Conservation (phyloP, 1,284 basidiomycete species). For the Sparassis latifolia region DNA sequence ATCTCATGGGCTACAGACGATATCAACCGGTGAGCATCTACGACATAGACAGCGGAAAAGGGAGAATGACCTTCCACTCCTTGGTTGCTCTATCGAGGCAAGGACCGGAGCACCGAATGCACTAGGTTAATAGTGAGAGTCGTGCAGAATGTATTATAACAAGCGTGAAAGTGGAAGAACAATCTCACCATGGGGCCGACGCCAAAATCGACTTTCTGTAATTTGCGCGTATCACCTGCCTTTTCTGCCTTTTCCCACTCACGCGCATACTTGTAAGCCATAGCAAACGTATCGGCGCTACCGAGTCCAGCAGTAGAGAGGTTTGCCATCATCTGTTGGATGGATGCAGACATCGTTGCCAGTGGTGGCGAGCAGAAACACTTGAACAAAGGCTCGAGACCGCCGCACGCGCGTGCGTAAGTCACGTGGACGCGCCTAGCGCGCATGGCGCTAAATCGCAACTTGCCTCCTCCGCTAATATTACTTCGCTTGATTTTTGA, state of each 20-base stretch:
- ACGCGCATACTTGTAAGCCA: background rate
- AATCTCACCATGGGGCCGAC: background rate
- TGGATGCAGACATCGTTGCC: no score
- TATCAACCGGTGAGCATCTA: background rate
- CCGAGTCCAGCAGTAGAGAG: no score
- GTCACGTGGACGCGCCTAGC: no score
- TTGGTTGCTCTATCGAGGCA: background rate
- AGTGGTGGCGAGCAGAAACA: no score
- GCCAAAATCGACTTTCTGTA: background rate
- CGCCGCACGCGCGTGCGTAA: no score
- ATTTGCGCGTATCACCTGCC: background rate
- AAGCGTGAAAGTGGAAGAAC: background rate
- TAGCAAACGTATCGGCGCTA: no score
- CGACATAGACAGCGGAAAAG: background rate
- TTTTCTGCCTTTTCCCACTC: background rate
- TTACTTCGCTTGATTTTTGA: no score
- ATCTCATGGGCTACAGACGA: background rate
- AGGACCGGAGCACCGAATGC: background rate
- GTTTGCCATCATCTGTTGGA: no score
- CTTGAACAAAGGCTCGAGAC: no score
- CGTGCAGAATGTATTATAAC: background rate
- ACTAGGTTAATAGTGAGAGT: background rate
- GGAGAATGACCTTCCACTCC: background rate
- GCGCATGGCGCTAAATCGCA: no score
- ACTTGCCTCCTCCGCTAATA: no score